phyloP scores from a whole-genome alignment of 2,329 filamentous ascomycete genomes.

The Neonectria faginata region DNA sequence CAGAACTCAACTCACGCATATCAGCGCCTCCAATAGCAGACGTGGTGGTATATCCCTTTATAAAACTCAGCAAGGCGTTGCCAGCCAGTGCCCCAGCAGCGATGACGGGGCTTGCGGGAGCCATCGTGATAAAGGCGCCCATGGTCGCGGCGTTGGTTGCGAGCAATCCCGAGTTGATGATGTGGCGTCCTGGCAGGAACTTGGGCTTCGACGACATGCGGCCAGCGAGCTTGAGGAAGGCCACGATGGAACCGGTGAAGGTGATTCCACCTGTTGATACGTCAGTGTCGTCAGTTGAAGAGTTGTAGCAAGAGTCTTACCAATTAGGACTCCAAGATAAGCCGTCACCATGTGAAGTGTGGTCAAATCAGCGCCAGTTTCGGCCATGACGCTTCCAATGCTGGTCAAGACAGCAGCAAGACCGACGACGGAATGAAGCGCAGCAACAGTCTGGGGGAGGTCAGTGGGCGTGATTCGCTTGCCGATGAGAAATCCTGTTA shows the following conservation, averaged over 20 bases:
- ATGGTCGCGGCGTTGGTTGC: conserved; percentile 84
- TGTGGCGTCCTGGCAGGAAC: conserved; percentile 77
- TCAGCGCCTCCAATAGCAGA: conserved; percentile 92
- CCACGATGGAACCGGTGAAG: conserved; percentile 90
- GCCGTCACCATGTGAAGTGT: conserved; percentile 87
- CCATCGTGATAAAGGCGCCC: conserved; percentile 85
- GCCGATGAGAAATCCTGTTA: conserved; percentile 76
- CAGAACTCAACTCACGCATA: conserved; percentile 69
- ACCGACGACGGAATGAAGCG: conserved; percentile 89
- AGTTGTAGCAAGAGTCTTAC: conserved; percentile 46
- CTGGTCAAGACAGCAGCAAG: conserved; percentile 89
- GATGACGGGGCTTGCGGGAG: conserved; percentile 81
- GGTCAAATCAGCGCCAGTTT: conserved; percentile 73
- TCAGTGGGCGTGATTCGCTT: conserved; percentile 89
- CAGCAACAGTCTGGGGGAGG: conserved; percentile 89
- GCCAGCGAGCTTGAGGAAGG: conserved; percentile 87
- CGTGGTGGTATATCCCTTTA: conserved; percentile 89
- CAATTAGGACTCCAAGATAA: conserved; percentile 88
- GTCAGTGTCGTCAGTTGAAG: background rate
- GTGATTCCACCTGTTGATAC: conserved; percentile 74
- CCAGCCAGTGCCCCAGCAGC: conserved; percentile 82
- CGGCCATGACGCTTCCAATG: conserved; percentile 85
- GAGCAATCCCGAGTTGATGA: conserved; percentile 80
- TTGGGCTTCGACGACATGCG: conserved; percentile 83
- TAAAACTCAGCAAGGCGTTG: conserved; percentile 82